Percentiles rank a stretch among this genome's conserved stretches.
Conservation (phyloP, 1,284 basidiomycete genomes). For the Tremellales sp. region DNA sequence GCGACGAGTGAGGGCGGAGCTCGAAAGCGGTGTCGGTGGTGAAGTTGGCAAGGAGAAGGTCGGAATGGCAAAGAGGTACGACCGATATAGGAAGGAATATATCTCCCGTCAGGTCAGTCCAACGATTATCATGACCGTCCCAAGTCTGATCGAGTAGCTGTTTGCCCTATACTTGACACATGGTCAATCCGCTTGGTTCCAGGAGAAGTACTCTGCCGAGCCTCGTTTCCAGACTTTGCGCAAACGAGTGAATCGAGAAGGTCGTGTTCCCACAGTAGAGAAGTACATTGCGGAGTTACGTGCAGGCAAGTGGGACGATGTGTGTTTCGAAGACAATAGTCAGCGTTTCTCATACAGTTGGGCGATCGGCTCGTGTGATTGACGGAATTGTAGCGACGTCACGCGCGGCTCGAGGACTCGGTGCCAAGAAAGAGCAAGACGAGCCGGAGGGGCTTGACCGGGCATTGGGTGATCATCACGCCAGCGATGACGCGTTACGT, state of each 20-base stretch:
- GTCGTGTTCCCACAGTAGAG: conserved; percentile 68
- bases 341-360: too few relatives aligned
- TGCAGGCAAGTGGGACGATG: conserved; percentile 74
- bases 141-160: conserved; percentile 44
- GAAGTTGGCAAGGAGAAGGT: conserved; percentile 61
- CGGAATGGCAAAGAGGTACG: conserved; percentile 60
- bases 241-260: conserved; percentile 69
- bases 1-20: conserved; percentile 21
- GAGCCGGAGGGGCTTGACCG: conserved; percentile 37
- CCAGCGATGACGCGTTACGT: conserved; percentile 56
- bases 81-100: conserved; percentile 87
- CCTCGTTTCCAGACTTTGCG: conserved; percentile 66
- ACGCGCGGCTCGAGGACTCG: too few relatives aligned
- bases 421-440: too few relatives aligned
- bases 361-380: too few relatives aligned
- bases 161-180: conserved; percentile 89
- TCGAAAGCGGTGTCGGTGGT: conserved; percentile 17
- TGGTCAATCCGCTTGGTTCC: conserved; percentile 86
- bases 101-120: conserved; percentile 70
- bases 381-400: too few relatives aligned
- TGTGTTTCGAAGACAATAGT: conserved; percentile 46
- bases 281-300: conserved; percentile 73
- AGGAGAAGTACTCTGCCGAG: conserved; percentile 81
- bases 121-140: conserved; percentile 3
- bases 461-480: conserved; percentile 51